These are phyloP conservation scores for Pyrrhoderma noxium DNA, from an alignment of 1,284 basidiomycete genomes.

Conservation along the genomic window DNA sequence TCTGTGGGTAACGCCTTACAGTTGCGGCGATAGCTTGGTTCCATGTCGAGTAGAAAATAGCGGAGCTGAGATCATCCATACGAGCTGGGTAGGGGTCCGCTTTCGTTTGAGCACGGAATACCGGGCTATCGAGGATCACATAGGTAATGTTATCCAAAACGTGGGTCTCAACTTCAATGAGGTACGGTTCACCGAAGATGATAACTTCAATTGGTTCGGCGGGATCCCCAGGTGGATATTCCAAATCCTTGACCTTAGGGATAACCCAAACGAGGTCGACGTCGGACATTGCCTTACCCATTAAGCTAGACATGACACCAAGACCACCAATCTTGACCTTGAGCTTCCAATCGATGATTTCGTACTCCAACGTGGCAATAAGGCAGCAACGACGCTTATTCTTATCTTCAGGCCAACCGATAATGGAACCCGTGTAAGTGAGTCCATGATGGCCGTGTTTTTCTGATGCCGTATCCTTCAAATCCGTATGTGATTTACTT, in stretches of 20 bases:
- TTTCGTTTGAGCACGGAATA: constrained; percentile 92
- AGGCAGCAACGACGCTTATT: constrained; percentile 83
- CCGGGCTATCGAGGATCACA: constrained; percentile 86
- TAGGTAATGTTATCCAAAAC: constrained; percentile 90
- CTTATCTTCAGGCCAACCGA: constrained; percentile 90
- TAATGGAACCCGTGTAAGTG: constrained; percentile 44
- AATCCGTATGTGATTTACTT: constrained; percentile 58
- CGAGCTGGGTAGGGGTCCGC: constrained; percentile 90
- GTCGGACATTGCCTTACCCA: constrained; percentile 96
- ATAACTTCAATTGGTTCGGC: constrained; percentile 90
- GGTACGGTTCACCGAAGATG: constrained; percentile 90
- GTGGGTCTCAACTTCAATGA: constrained; percentile 91
- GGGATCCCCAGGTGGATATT: constrained; percentile 85
- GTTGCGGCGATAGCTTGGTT: constrained; percentile 91
- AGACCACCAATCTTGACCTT: constrained; percentile 96
- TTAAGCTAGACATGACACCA: constrained; percentile 92
- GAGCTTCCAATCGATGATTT: constrained; percentile 92
- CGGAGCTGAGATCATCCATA: constrained; percentile 92
- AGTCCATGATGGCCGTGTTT: constrained; percentile 53
- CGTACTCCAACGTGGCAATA: constrained; percentile 88
- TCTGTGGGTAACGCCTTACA: constrained; percentile 73
- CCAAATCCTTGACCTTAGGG: constrained; percentile 88
- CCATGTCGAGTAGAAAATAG: constrained; percentile 96
- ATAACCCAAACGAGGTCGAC: constrained; percentile 90
- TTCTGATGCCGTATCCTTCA: constrained; percentile 55